Evolutionary conservation across 2,329 filamentous ascomycete genomes (phyloP).

Genomic region (Trichoderma gracile): DNA sequence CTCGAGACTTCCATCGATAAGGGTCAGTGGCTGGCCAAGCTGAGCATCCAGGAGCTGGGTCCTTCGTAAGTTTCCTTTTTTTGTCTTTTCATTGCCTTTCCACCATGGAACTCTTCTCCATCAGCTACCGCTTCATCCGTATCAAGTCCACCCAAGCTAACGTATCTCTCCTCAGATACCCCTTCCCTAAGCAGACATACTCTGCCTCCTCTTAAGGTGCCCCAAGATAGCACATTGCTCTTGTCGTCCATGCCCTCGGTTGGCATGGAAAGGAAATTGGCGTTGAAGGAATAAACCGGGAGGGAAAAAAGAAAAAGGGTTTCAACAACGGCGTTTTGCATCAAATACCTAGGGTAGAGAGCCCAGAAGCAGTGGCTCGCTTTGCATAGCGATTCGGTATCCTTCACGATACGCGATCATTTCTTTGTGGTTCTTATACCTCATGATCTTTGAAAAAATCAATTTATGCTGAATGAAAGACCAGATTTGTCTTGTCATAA

Average conservation of each 20-base stretch:
- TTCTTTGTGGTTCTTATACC: slow-evolving; percentile 10
- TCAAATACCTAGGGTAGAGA: slow-evolving; percentile 34
- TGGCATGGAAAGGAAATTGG: slow-evolving; percentile 36
- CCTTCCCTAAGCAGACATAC: slow-evolving; percentile 80
- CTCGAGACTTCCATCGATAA: slow-evolving; percentile 80
- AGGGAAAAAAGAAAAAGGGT: slow-evolving; percentile 45
- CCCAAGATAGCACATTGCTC: slow-evolving; percentile 30
- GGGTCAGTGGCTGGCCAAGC: slow-evolving; percentile 92
- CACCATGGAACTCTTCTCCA: not conserved
- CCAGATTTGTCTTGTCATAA: not conserved
- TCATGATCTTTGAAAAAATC: slow-evolving; percentile 16
- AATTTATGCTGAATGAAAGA: slow-evolving; percentile 22
- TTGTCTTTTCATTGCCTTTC: too few relatives aligned
- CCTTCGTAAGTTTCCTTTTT: slow-evolving; percentile 72
- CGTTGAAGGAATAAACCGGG: slow-evolving; percentile 45
- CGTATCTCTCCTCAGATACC: slow-evolving; percentile 58
- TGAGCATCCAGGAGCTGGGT: slow-evolving; percentile 93
- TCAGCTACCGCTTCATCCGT: not conserved
- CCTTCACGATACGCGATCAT: slow-evolving; percentile 44
- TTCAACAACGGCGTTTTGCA: slow-evolving; percentile 57
- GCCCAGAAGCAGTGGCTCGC: slow-evolving; percentile 33
- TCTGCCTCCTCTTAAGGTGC: slow-evolving; percentile 46
- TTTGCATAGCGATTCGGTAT: slow-evolving; percentile 42
- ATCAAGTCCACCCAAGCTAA: not conserved
- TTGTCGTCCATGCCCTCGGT: slow-evolving; percentile 32